Base-by-base conservation (phyloP, 352 stramenopile genomes). In the Blastocystis sp. region DNA sequence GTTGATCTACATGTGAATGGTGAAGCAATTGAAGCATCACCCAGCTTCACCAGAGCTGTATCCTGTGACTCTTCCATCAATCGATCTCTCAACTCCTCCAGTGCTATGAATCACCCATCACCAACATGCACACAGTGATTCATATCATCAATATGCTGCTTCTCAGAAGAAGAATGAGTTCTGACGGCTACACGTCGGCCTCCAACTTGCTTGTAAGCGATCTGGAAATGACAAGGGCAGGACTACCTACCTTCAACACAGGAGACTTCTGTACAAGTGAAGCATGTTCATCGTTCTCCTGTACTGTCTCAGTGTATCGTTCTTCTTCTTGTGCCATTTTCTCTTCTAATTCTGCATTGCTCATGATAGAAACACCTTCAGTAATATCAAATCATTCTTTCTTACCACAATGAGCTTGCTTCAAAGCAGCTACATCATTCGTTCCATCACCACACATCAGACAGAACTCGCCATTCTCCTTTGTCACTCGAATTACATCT, bases 401-500 rank as follows among this genome's bases (percentile, higher is more conserved):
- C 54, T 12, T 32, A 9, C 94, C 95, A 42, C 97, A 93, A 87
- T 97, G 92, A 11, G 95, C 93, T 87, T 97, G 94, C 89, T 97
- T 97, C 42, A 97, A 89, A 1, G 94, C 94, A 66, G 95, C 95
- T 5, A 98, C 94, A 90, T 99, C 97, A 89, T 99, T 99, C 16
- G 93, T 96, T 74, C 96, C 96, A 87, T 99, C 96, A 78, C 96
- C 96, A 74, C 96, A 98, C 95, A 98, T 98, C 21, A 98, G 91
- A 32, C 94, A 98, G 73, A 93, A 91, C 67, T 93, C 90, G 0
- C 95, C 96, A 39, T 92, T 90, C 21, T 91, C 92, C 91, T 98
- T 98, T n/a, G 98, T 91, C 11, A 93, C 93, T 9, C 93, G 95
- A 71, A 99, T 89, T 21, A 98, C 92, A 78, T 93, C 93, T 91